phyloP scores from a whole-genome alignment of 2,329 filamentous ascomycete genomes.

The Coccinonectria pachysandricola region DNA sequence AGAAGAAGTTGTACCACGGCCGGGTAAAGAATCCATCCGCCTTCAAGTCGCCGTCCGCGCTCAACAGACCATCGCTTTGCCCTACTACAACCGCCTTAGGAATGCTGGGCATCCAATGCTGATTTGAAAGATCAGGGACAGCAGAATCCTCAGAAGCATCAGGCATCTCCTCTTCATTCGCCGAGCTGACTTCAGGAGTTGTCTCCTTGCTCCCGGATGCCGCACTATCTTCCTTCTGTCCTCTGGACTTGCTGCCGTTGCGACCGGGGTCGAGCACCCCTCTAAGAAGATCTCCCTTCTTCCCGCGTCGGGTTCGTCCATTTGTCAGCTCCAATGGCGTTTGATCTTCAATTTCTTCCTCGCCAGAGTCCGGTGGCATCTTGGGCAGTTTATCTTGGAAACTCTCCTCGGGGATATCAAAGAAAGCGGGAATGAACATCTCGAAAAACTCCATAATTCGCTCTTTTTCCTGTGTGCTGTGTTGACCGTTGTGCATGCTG shows the following conservation, averaged over 20 bases:
- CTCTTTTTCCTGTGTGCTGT: conserved; percentile 62
- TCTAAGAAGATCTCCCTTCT: conserved; percentile 71
- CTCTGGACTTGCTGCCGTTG: conserved; percentile 58
- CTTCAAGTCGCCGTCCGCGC: conserved; percentile 54
- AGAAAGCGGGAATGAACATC: conserved; percentile 66
- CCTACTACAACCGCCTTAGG: conserved; percentile 44
- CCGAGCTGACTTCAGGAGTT: conserved; percentile 73
- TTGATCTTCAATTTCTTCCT: conserved; percentile 68
- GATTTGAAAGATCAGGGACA: conserved; percentile 52
- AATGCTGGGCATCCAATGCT: conserved; percentile 53
- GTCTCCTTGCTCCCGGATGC: conserved; percentile 75
- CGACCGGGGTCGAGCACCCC: conserved; percentile 74
- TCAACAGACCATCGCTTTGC: conserved; percentile 43
- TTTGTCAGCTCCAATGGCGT: conserved; percentile 62
- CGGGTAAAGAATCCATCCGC: conserved; percentile 74
- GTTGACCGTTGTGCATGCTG: conserved; percentile 57
- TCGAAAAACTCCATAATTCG: conserved; percentile 67
- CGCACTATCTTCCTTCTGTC: conserved; percentile 71
- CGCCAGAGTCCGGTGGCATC: conserved; percentile 59
- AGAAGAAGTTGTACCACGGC: conserved; percentile 79
- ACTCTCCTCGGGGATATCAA: conserved; percentile 61
- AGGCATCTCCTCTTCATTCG: conserved; percentile 64
- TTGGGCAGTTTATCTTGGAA: conserved; percentile 58
- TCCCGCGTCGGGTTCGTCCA: conserved; percentile 57
- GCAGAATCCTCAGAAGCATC: conserved; percentile 48